Base-by-base conservation (phyloP, 192 early-diverging fungal genomes). In the Rhizoclosmatium globosum region DNA sequence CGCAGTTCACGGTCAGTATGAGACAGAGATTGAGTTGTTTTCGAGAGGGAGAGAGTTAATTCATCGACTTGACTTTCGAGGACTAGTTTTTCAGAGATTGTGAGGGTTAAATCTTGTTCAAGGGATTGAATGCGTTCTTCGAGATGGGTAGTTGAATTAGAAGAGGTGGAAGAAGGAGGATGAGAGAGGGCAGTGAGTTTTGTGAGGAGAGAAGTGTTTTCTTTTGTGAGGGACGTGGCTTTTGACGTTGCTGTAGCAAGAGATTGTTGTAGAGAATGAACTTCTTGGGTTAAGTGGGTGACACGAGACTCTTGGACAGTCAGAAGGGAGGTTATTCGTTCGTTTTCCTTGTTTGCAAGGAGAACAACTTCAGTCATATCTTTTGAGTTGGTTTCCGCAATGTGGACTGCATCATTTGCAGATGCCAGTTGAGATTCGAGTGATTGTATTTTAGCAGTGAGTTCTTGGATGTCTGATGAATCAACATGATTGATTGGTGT, bases 341-440 rank as follows among this genome's bases (percentile, higher is more conserved):
- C 69, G 47, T 71, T 71, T 71, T 71, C 69, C 1, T 13, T 23
- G 38, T 71, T 71, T 7, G 69, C 69, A 48, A 71, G 38, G 6
- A 19, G 47, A 42, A 57, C 69, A 56, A 71, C 53, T 38, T 71
- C 69, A 6, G 31, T 56, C 69, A 71, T 71, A 53, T 71, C 69
- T 7, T 21, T 11, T 6, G 46, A 23, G 50, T 71, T 21, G 4
- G 21, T 48, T 71, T 48, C 7, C 19, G 69, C 69, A 38, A 48
- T 45, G 50, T 31, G 69, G 21, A n/a, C 41, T 7, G 47, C 69
- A 39, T 19, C 13, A 1, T 6, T 9, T 31, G 69, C 53, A 38
- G 11, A 17, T n/a, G 17, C 69, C 21, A 71, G 69, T 71, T 71
- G 13, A 7, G 53, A 21, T 71, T 71, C 69, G 38, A 71, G 69